Conservation (phyloP, 345 rosid species). For the Rhizophora apiculata region DNA sequence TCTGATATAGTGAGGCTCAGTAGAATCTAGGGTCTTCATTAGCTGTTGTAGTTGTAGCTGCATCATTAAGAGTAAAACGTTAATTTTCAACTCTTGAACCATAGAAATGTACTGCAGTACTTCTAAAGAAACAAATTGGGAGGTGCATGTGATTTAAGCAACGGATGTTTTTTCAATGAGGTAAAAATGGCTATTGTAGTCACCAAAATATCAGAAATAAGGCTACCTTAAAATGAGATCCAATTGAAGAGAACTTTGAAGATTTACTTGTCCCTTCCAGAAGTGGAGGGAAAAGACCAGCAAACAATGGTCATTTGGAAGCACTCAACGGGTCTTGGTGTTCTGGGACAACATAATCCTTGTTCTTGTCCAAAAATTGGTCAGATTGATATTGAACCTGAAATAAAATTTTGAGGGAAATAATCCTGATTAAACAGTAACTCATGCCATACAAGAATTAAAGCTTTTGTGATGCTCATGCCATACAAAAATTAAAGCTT, state of each 20-base stretch:
- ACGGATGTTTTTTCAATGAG: not conserved
- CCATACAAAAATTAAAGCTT: too few species aligned
- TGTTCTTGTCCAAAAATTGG: slow-evolving; percentile 94
- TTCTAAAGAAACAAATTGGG: slow-evolving; percentile 1
- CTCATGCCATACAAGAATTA: not conserved
- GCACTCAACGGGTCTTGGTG: slow-evolving; percentile 83
- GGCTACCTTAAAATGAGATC: slow-evolving; percentile 88
- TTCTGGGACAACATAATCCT: slow-evolving; percentile 91
- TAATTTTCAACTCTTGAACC: slow-evolving; percentile 17
- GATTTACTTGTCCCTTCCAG: slow-evolving; percentile 89
- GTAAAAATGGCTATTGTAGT: not conserved
- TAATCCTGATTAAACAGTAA: not conserved
- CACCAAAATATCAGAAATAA: slow-evolving; percentile 9
- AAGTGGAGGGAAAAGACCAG: slow-evolving; percentile 85
- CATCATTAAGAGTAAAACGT: slow-evolving; percentile 28
- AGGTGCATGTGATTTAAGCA: not conserved
- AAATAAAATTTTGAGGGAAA: slow-evolving; percentile 10
- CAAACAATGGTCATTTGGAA: slow-evolving; percentile 77
- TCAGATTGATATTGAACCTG: slow-evolving; percentile 94
- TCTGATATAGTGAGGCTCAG: slow-evolving; percentile 94
- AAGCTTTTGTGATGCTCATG: not conserved
- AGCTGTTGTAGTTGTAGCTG: slow-evolving; percentile 83
- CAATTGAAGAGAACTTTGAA: slow-evolving; percentile 91
- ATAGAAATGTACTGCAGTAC: not conserved
- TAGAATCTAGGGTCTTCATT: slow-evolving; percentile 90